These are phyloP conservation scores for Extremus antarcticus DNA, from an alignment of 495 filamentous ascomycete species.

Conservation along the genomic window DNA sequence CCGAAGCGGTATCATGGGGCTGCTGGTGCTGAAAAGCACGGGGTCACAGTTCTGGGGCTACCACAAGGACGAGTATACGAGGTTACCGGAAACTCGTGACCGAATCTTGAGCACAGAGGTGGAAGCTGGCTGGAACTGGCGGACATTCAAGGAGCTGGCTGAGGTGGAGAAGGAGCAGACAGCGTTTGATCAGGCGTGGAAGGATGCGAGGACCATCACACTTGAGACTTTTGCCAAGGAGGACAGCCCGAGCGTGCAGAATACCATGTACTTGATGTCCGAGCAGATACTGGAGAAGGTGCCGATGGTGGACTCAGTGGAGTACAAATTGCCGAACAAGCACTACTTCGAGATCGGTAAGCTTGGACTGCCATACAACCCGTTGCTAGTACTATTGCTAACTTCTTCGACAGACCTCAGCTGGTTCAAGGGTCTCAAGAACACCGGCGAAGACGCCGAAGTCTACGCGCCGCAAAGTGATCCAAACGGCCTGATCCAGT, in stretches of 20 bases:
- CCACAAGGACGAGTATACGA: constrained; percentile 84
- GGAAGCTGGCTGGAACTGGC: constrained; percentile 76
- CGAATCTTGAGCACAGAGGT: constrained; percentile 91
- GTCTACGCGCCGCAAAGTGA: constrained; percentile 88
- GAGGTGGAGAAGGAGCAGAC: constrained; percentile 54
- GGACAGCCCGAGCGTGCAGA: constrained; percentile 83
- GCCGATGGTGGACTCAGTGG: constrained; percentile 58
- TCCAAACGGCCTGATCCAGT: constrained; percentile 93
- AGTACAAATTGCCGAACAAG: constrained; percentile 88
- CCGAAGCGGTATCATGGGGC: constrained; percentile 54
- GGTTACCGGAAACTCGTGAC: constrained; percentile 80
- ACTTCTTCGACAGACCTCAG: constrained; percentile 53
- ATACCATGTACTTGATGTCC: constrained; percentile 97
- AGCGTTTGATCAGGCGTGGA: constrained; percentile 69
- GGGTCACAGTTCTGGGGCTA: constrained; percentile 94
- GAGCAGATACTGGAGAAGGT: constrained; percentile 72
- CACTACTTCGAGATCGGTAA: constrained; percentile 97
- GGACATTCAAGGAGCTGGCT: constrained; percentile 50
- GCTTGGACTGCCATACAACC: constrained; percentile 23
- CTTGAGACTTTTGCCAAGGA: constrained; percentile 89
- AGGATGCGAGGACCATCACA: constrained; percentile 65
- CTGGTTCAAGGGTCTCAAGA: constrained; percentile 96
- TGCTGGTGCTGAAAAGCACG: constrained; percentile 94
- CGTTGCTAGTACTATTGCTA: background rate
- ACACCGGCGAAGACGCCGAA: constrained; percentile 92